phyloP scores from a whole-genome alignment of 768 basidiomycete genomes.

The Erythrobasidium yunnanense region DNA sequence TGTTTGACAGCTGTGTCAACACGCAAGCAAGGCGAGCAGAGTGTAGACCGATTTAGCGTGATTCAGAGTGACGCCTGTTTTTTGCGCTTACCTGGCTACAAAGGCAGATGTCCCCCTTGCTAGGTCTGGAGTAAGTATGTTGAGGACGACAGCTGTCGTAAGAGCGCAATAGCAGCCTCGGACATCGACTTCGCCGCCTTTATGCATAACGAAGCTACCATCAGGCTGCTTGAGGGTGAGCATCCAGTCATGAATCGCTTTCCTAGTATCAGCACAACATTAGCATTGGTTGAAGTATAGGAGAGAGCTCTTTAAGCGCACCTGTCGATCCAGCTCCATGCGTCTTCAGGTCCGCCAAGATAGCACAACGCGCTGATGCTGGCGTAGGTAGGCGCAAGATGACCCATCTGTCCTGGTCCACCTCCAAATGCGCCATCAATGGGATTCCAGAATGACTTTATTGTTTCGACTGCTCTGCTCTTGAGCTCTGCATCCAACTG shows the following conservation, averaged over 20 bases:
- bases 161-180: constrained; percentile 92
- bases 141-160: constrained; percentile 65
- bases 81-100: constrained; percentile 48
- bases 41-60: too few species aligned
- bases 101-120: constrained; percentile 64
- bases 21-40: too few species aligned
- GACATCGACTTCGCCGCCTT: constrained; percentile 84
- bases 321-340: constrained; percentile 82
- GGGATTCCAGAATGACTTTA: constrained; percentile 70
- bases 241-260: constrained; percentile 75
- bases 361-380: constrained; percentile 73
- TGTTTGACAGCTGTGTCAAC: constrained; percentile 60
- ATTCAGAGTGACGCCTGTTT: too few species aligned
- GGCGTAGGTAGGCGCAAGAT: constrained; percentile 82
- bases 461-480: constrained; percentile 62
- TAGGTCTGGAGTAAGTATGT: constrained; percentile 80
- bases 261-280: background rate
- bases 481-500: constrained; percentile 23
- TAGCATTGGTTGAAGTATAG: background rate
- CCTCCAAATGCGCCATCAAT: constrained; percentile 76
- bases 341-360: constrained; percentile 50
- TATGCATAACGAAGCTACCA: constrained; percentile 81
- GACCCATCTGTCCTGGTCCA: constrained; percentile 75
- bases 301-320: constrained; percentile 41
- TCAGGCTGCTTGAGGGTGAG: constrained; percentile 83